Evolutionary conservation across 163 green algal genomes (phyloP), one percentile per base, ranked within the genome.

Genomic region (Smithsoniella earleae): DNA sequence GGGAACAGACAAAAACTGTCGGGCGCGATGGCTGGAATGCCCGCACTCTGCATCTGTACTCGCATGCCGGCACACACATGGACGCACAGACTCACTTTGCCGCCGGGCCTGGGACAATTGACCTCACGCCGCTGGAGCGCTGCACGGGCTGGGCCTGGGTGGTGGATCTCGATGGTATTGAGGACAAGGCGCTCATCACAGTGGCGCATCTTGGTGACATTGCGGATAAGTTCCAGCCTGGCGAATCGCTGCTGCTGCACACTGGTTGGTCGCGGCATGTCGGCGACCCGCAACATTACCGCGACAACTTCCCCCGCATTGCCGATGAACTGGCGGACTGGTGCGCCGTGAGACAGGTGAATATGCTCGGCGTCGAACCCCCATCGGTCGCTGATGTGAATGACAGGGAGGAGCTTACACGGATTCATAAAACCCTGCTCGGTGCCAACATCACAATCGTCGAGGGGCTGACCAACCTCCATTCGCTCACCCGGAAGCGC

Each of bases 11-110:
- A n/a, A n/a, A n/a, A n/a, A n/a, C n/a, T n/a, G n/a, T n/a, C n/a
- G n/a, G n/a, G n/a, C n/a, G n/a, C n/a, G n/a, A n/a, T n/a, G n/a
- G n/a, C n/a, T n/a, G 44, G 44, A 54, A 54, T 20, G 44, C 44
- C 20, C 44, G 44, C 44, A 54, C 44, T 20, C 44, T 54, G 44
- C 44, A 54, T 54, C 44, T 54, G 44, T 54, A 54, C 20, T 54
- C 44, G 44, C 44, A 54, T 20, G 20, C 20, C 44, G 44, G 44
- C 44, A 54, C 44, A 22, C 44, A 54, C 44, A 54, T 54, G 44
- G 44, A 54, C 20, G 20, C 44, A 20, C 44, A 20, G 20, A 20
- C 20, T 20, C 44, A 54, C 20, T 54, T 54, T 20, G 44, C 20
- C 44, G 44, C 44, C 44, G 44, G 44, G 20, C 20, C 20, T 20